Conservation (phyloP, 108 stramenopile species). For the Nitzschia palea region DNA sequence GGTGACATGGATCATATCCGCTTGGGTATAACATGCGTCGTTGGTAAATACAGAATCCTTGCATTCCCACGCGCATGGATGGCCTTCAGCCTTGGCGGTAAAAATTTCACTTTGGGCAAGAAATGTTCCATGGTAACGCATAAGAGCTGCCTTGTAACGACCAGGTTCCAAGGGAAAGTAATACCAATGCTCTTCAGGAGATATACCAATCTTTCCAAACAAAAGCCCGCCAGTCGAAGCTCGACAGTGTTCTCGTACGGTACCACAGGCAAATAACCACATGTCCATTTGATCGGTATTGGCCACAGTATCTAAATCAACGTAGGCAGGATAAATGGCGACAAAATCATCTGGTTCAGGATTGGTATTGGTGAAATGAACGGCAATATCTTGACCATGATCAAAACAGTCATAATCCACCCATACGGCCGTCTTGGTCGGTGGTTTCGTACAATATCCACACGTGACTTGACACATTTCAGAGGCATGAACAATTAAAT, state of each 20-base stretch:
- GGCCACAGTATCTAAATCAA: background rate
- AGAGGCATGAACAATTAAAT: no score
- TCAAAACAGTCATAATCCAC: slow-evolving; percentile 1
- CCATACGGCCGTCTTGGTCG: background rate
- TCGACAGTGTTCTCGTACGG: background rate
- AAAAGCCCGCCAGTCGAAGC: slow-evolving; percentile 6
- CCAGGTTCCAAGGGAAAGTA: slow-evolving; percentile 4
- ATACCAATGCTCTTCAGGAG: background rate
- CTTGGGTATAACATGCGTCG: background rate
- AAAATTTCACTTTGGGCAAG: background rate
- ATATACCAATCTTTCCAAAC: background rate
- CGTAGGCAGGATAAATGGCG: background rate
- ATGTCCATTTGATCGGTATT: background rate
- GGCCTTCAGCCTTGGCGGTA: slow-evolving; percentile 2
- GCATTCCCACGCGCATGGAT: background rate
- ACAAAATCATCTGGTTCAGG: slow-evolving; percentile 7
- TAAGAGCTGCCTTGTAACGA: slow-evolving; percentile 3
- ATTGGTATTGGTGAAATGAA: background rate
- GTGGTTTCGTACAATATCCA: background rate
- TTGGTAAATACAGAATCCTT: background rate
- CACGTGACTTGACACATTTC: slow-evolving; percentile 8
- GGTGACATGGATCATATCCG: slow-evolving; percentile 5
- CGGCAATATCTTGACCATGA: slow-evolving; percentile 1
- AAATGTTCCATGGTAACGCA: background rate
- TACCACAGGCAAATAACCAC: slow-evolving; percentile 11